Conservation (phyloP, 169 alveolate species). For the Eimeria maxima region DNA sequence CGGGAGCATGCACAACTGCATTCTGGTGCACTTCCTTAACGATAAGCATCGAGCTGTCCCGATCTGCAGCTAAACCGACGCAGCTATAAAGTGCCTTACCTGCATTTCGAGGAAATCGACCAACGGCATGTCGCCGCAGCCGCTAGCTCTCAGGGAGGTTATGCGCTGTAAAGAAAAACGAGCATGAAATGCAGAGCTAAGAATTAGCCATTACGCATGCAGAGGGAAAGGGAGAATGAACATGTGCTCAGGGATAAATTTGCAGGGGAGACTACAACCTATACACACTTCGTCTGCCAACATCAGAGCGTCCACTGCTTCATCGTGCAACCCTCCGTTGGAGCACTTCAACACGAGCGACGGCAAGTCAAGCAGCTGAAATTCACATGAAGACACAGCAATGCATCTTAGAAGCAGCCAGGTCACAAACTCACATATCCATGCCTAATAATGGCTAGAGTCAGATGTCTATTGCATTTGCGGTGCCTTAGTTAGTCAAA, state of each 20-base stretch:
- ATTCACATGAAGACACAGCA: not conserved
- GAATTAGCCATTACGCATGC: not conserved
- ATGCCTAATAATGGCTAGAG: not conserved
- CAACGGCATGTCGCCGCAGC: constrained; percentile 52
- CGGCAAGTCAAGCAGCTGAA: constrained; percentile 66
- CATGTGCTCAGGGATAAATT: not conserved
- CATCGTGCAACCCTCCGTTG: constrained; percentile 68
- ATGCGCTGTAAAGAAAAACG: constrained; percentile 11
- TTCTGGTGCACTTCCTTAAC: not conserved
- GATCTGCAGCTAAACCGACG: not conserved
- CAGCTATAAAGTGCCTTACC: constrained; percentile 4
- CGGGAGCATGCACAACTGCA: not conserved
- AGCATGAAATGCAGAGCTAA: not conserved
- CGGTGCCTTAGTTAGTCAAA: not conserved
- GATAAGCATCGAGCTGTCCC: not conserved
- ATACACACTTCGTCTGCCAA: constrained; percentile 59
- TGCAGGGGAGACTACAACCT: not conserved
- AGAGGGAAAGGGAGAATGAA: not conserved
- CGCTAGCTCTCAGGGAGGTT: constrained; percentile 55
- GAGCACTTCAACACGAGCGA: constrained; percentile 52
- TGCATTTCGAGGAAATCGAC: constrained; percentile 44
- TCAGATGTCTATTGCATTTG: not conserved
- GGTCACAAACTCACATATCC: not conserved
- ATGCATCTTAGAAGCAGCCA: not conserved
- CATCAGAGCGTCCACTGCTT: constrained; percentile 65